Evolutionary conservation across 139 green algal genomes (phyloP).

Genomic region (Microglena sp.): DNA sequence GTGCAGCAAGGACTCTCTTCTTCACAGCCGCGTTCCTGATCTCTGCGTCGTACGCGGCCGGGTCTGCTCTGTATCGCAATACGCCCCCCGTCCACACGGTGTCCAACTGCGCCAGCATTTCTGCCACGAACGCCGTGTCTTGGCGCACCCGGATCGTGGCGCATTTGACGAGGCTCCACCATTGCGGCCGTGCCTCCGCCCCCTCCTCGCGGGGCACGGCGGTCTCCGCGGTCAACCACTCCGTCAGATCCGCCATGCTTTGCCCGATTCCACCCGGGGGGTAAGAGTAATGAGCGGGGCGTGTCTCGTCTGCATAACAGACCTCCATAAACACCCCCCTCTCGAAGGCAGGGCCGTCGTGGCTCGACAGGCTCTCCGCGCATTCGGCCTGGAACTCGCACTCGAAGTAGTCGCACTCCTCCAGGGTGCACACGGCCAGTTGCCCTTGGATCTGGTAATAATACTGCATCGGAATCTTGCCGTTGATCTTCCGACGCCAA

Average conservation of each 20-base stretch:
- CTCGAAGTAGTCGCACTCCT: slow-evolving; percentile 14
- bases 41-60: not conserved
- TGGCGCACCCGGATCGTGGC: not conserved
- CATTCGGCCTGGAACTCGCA: not conserved
- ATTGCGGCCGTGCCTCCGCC: too few species aligned
- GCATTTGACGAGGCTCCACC: too few species aligned
- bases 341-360: not conserved
- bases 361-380: not conserved
- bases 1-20: too few species aligned
- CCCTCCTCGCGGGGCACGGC: too few species aligned
- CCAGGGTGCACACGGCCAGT: slow-evolving; percentile 1
- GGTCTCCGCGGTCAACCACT: too few species aligned
- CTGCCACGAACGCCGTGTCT: not conserved
- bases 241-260: too few species aligned
- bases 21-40: too few species aligned
- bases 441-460: slow-evolving; percentile 14
- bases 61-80: not conserved
- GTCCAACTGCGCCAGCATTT: not conserved
- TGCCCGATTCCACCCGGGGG: too few species aligned
- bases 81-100: not conserved
- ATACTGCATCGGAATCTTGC: slow-evolving; percentile 5
- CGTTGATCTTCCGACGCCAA: not conserved
- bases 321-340: not conserved
- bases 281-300: too few species aligned
- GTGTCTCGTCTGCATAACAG: too few species aligned